Percentiles rank a stretch among this genome's conserved stretches.
phyloP scores from a whole-genome alignment of 345 rosid genomes.

The Murraya paniculata region DNA sequence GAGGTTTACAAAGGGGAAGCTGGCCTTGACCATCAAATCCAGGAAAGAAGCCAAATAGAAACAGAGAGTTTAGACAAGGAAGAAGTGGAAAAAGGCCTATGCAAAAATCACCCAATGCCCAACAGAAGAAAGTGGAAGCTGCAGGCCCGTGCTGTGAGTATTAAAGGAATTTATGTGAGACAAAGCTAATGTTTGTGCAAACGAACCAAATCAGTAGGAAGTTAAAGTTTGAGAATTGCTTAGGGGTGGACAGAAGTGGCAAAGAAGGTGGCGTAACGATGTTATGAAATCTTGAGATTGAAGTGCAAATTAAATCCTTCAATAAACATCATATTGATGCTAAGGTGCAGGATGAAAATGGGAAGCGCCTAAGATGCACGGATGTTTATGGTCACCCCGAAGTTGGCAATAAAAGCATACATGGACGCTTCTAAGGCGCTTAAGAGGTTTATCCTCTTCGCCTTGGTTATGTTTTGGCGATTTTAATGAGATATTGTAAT shows the following conservation, averaged over 20 bases:
- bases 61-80: too few species aligned
- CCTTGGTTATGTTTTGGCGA: background rate
- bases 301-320: background rate
- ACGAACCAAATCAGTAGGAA: background rate
- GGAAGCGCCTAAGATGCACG: too few species aligned
- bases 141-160: rapidly evolving
- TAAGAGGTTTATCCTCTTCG: background rate
- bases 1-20: too few species aligned
- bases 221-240: too few species aligned
- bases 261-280: rapidly evolving
- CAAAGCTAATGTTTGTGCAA: background rate
- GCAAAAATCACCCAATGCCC: too few species aligned
- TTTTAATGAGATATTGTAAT: background rate
- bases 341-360: background rate
- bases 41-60: too few species aligned
- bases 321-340: background rate
- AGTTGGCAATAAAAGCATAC: background rate
- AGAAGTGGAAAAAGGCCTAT: too few species aligned
- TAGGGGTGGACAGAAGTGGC: background rate
- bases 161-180: too few species aligned
- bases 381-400: background rate
- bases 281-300: rapidly evolving
- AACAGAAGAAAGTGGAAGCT: too few species aligned
- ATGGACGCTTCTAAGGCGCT: background rate
- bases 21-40: too few species aligned